Percentiles rank a stretch among this genome's conserved stretches.
phyloP scores from a whole-genome alignment of 176 grass and related monocot genomes.

The bread wheat (Triticum aestivum) region DNA sequence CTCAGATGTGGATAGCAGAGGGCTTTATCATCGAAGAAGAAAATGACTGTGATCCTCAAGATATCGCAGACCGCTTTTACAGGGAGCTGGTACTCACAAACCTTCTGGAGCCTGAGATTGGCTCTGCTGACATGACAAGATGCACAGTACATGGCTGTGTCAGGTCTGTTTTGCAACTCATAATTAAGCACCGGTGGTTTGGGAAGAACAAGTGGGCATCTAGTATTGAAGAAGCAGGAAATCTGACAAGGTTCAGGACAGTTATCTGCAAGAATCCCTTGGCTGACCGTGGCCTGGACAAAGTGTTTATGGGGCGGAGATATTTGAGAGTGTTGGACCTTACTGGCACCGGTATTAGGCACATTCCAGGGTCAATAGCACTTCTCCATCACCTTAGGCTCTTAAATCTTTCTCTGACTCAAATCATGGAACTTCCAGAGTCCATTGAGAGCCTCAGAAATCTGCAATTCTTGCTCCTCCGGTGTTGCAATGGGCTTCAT shows the following conservation, averaged over 20 bases:
- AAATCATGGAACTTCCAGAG: conserved; percentile 35
- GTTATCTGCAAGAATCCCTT: conserved; percentile 29
- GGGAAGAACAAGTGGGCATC: neutral
- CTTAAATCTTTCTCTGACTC: conserved; percentile 41
- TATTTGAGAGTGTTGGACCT: conserved; percentile 40
- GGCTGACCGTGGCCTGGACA: neutral
- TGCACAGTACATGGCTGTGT: conserved; percentile 35
- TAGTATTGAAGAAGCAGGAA: neutral
- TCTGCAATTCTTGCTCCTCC: conserved; percentile 42
- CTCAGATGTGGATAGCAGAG: conserved; percentile 35
- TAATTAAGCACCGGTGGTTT: neutral
- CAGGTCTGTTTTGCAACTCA: conserved; percentile 21
- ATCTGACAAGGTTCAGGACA: conserved; percentile 14
- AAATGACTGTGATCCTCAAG: conserved; percentile 7
- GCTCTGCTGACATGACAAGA: neutral
- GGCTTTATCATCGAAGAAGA: neutral
- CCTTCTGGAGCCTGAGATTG: conserved; percentile 31
- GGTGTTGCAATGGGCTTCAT: conserved; percentile 9
- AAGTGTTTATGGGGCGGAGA: neutral
- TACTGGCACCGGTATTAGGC: neutral
- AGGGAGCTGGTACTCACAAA: conserved; percentile 35
- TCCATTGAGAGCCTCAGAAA: conserved; percentile 29
- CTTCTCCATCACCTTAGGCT: conserved; percentile 37
- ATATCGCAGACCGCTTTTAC: conserved; percentile 29
- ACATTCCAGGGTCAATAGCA: conserved; percentile 35